Evolutionary conservation across 139 green algal species (phyloP), one percentile per base, ranked within the genome.

Genomic region (Picochlorum sp.): DNA sequence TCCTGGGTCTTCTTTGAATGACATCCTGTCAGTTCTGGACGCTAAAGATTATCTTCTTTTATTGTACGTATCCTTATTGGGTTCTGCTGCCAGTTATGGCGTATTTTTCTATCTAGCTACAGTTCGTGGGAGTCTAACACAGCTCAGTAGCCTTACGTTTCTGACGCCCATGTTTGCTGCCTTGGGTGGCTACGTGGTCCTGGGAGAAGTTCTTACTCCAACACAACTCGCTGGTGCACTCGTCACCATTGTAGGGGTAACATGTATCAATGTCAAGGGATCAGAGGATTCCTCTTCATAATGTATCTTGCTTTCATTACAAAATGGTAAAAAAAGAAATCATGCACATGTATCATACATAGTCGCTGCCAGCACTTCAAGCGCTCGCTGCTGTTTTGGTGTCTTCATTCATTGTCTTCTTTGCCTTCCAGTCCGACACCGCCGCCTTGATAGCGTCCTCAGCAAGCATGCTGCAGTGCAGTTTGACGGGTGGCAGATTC

Each of bases 391-490:
- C 47, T 4, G 8, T 21, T 21, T 16, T 54, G n/a, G 47, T 54
- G 0, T 54, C 47, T 9, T 23, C n/a, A 30, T 38, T n/a, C n/a
- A n/a, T n/a, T n/a, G n/a, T n/a, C n/a, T n/a, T 65, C 81, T 95
- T 96, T 1, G 68, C 77, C 75, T 92, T 83, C 57, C 95, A 83
- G 65, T 98, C 92, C 70, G 89, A 91, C n/a, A 98, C 88, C 0
- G 92, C 92, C 15, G 92, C 92, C 72, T 90, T 90, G 72, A 94
- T 96, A 4, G 88, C 89, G 57, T 95, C 89, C 63, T 96, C 88
- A 24, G 92, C 94, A 60, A 99, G 85, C 94, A 99, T 99, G 60
- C 75, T 89, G 87, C 94, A 99, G 80, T 98, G 94, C 68, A 98
- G 81, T 88, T 97, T 99, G 37, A 98, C 94, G 2, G 94, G 93